A percentile compares a stretch with the other conserved stretches of the same genome.
Evolutionary conservation across 2,329 filamentous ascomycete species (phyloP).

Genomic region (Cordyceps fumosorosea): DNA sequence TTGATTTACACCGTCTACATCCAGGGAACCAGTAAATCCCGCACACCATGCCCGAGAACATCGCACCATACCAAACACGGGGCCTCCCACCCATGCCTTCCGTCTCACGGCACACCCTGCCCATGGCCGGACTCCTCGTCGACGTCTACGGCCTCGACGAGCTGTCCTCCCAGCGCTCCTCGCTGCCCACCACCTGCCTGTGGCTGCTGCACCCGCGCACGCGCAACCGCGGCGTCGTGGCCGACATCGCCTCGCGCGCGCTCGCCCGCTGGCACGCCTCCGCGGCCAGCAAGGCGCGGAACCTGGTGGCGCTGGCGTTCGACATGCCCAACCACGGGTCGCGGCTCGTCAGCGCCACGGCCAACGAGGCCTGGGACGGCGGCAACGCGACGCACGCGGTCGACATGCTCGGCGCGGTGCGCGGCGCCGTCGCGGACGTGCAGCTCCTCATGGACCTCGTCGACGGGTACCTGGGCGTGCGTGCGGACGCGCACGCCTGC

Average conservation of each 20-base stretch:
- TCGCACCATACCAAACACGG: conserved; percentile 23
- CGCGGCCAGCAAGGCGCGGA: conserved; percentile 32
- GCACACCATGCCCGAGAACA: background rate
- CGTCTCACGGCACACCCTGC: conserved; percentile 59
- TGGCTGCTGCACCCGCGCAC: conserved; percentile 85
- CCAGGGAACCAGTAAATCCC: background rate
- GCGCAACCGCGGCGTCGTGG: conserved; percentile 66
- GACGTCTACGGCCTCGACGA: conserved; percentile 78
- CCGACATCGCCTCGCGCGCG: conserved; percentile 60
- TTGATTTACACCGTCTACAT: background rate
- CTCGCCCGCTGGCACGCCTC: conserved; percentile 61
- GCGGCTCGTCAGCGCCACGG: conserved; percentile 56
- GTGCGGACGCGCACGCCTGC: conserved; percentile 60
- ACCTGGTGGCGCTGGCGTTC: conserved; percentile 75
- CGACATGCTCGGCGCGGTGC: conserved; percentile 82
- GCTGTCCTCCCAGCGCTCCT: conserved; percentile 41
- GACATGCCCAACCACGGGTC: conserved; percentile 91
- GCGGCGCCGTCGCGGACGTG: conserved; percentile 68
- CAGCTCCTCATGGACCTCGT: conserved; percentile 70
- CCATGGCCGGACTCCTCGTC: conserved; percentile 71
- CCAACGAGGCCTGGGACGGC: conserved; percentile 72
- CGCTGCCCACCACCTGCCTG: conserved; percentile 63
- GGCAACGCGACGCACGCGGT: conserved; percentile 78
- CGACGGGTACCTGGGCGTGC: conserved; percentile 56
- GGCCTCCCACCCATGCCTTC: conserved; percentile 33